These are phyloP conservation scores for Phytopythium helicoides DNA, from an alignment of 352 stramenopile genomes.

Conservation along the genomic window DNA sequence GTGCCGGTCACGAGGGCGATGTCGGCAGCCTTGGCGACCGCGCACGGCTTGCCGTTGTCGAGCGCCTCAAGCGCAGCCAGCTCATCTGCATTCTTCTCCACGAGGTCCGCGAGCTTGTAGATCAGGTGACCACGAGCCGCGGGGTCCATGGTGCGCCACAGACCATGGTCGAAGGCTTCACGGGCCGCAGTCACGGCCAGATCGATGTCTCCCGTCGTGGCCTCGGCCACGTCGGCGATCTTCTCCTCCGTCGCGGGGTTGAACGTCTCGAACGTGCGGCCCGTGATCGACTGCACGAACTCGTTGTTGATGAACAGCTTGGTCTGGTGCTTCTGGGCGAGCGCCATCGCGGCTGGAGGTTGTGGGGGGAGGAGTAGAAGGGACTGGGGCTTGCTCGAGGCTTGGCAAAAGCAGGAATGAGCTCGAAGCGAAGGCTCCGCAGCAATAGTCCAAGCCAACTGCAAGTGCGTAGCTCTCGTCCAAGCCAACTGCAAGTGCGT, in stretches of 20 bases:
- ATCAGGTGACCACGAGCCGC: conserved; percentile 23
- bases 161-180: conserved; percentile 50
- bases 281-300: conserved; percentile 62
- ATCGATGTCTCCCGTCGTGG: conserved; percentile 57
- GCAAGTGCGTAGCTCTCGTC: too few relatives aligned
- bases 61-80: conserved; percentile 87
- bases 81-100: conserved; percentile 47
- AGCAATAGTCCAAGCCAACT: too few relatives aligned
- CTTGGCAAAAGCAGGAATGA: too few relatives aligned
- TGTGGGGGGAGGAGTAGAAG: not conserved
- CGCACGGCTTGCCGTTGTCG: conserved; percentile 91
- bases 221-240: conserved; percentile 62
- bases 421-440: too few relatives aligned
- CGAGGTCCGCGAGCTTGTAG: conserved; percentile 30
- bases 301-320: conserved; percentile 84
- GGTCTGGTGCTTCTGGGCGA: conserved; percentile 50
- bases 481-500: too few relatives aligned
- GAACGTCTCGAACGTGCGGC: conserved; percentile 71
- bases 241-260: conserved; percentile 77
- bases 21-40: conserved; percentile 82
- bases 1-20: conserved; percentile 73
- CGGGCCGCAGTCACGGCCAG: conserved; percentile 51
- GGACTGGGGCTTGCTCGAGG: too few relatives aligned
- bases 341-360: conserved; percentile 10
- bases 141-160: conserved; percentile 46